phyloP scores from a whole-genome alignment of 768 basidiomycete genomes.

The Leccinum uliginosum region DNA sequence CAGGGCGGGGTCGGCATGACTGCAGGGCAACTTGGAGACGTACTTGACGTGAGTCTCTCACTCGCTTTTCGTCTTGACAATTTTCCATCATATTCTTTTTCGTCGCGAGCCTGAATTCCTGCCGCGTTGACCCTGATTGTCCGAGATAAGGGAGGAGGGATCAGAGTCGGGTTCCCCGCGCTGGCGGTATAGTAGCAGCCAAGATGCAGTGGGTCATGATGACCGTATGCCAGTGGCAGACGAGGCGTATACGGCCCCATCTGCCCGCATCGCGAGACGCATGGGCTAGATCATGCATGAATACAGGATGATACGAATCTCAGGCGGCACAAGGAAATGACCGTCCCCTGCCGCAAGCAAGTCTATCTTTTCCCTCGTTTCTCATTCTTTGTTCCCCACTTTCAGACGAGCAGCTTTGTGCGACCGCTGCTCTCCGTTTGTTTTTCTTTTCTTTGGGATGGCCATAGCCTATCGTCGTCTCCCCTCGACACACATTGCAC shows the following conservation, averaged over 20 bases:
- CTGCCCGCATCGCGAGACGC: constrained; percentile 9
- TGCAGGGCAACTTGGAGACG: no score
- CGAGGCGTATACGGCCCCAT: constrained; percentile 1
- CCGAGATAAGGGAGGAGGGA: no score
- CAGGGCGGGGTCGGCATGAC: no score
- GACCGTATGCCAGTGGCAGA: neutral
- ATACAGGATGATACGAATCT: neutral
- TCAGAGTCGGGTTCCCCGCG: no score
- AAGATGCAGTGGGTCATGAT: constrained; percentile 9
- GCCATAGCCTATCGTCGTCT: neutral
- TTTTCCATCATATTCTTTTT: no score
- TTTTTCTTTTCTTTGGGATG: neutral
- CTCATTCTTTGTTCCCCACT: constrained; percentile 6
- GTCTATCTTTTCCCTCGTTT: neutral
- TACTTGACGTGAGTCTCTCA: no score
- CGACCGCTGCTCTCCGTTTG: neutral
- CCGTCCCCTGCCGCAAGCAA: constrained; percentile 6
- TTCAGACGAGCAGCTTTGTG: neutral
- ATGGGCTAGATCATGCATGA: constrained; percentile 1
- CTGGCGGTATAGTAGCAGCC: no score
- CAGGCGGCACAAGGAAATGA: constrained; percentile 3
- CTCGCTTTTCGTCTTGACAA: no score
- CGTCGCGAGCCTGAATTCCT: no score
- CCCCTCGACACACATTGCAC: neutral
- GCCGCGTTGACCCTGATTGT: no score